A percentile compares a stretch with the other conserved stretches of the same genome.
Evolutionary conservation across 1,284 basidiomycete genomes (phyloP).

Genomic region (Hypsizygus ulmarius): DNA sequence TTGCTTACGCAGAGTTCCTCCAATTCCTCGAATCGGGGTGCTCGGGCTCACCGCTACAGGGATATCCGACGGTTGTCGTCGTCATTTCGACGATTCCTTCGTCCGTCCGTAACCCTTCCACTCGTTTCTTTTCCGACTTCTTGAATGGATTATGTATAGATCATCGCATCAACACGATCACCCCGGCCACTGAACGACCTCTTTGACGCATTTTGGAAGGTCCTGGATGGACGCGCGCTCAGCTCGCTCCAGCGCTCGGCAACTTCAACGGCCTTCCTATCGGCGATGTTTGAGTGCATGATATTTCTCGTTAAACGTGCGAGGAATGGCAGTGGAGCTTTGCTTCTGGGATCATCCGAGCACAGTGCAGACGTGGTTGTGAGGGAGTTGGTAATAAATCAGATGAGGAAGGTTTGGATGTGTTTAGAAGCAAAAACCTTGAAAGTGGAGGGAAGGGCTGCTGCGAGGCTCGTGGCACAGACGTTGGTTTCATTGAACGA

Average conservation of each 20-base stretch:
- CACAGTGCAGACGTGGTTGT: conserved; percentile 18
- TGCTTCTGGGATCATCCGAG: neutral
- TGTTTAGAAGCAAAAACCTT: conserved; percentile 42
- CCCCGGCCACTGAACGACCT: conserved; percentile 42
- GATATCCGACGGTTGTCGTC: conserved; percentile 76
- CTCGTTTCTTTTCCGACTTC: neutral
- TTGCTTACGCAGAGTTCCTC: conserved; percentile 70
- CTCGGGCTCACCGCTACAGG: conserved; percentile 68
- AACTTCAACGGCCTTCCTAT: conserved; percentile 61
- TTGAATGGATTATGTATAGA: conserved; percentile 19
- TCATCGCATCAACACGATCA: conserved; percentile 28
- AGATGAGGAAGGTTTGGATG: conserved; percentile 49
- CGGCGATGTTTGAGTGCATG: conserved; percentile 68
- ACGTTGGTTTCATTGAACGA: conserved; percentile 41
- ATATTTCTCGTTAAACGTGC: conserved; percentile 51
- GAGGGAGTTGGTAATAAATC: conserved; percentile 38
- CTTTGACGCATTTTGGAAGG: conserved; percentile 76
- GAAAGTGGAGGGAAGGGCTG: conserved; percentile 44
- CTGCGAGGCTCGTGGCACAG: conserved; percentile 44
- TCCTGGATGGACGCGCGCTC: conserved; percentile 64
- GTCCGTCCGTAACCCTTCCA: conserved; percentile 38
- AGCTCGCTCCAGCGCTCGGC: conserved; percentile 49
- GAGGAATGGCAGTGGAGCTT: conserved; percentile 10
- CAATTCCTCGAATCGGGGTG: conserved; percentile 75
- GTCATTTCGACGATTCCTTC: conserved; percentile 77